phyloP scores from a whole-genome alignment of 1,284 basidiomycete genomes.

The Calocybe gambosa region DNA sequence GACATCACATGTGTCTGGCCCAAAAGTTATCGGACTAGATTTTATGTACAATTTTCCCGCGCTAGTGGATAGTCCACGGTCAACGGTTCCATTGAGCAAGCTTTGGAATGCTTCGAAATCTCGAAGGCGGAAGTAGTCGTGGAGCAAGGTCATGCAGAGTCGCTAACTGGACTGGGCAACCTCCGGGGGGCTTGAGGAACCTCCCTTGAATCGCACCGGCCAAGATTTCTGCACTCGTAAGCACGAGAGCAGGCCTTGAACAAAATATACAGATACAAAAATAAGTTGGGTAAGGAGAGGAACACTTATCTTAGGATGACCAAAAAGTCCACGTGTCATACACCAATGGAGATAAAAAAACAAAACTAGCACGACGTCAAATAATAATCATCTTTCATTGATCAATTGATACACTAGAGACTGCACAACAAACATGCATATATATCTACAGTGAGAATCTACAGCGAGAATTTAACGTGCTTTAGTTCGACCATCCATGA shows the following conservation, averaged over 20 bases:
- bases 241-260: constrained; percentile 13
- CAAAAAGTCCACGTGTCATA: too few species aligned
- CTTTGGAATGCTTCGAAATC: constrained; percentile 81
- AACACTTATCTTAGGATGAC: too few species aligned
- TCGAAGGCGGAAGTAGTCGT: constrained; percentile 72
- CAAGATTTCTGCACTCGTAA: constrained; percentile 13
- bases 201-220: constrained; percentile 19
- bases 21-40: constrained; percentile 37
- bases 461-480: too few species aligned
- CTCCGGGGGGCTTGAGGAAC: constrained; percentile 19
- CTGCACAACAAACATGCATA: too few species aligned
- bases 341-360: too few species aligned
- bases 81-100: constrained; percentile 53
- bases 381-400: too few species aligned
- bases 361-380: too few species aligned
- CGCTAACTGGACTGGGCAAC: constrained; percentile 27
- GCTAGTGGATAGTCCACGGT: constrained; percentile 34
- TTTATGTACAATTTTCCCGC: constrained; percentile 65
- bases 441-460: too few species aligned
- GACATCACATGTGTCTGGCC: constrained; percentile 42
- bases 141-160: constrained; percentile 71
- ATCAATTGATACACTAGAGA: too few species aligned
- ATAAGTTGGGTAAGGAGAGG: constrained; percentile 5
- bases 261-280: constrained; percentile 2
- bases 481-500: too few species aligned